Evolutionary conservation across 257 asterid genomes (phyloP), one percentile per base, ranked within the genome.

Genomic region (Forsythia suspensa): DNA sequence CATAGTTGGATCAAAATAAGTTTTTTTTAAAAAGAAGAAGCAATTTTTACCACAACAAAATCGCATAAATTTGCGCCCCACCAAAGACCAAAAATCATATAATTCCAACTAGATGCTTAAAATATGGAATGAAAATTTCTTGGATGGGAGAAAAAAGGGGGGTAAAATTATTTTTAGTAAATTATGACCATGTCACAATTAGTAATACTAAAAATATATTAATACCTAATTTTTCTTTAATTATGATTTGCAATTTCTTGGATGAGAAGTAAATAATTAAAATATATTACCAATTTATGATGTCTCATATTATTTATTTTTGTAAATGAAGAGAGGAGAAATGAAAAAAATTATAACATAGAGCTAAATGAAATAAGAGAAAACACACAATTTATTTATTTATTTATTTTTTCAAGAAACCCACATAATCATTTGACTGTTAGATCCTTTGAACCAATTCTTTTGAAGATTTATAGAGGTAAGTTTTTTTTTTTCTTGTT

Each of bases 381-480:
- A 42, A 70, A 42, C 8, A 34, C 66, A 4, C 15, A 16, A n/a
- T 16, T 42, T 46, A 8, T 16, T n/a, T n/a, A n/a, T n/a, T n/a
- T n/a, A n/a, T 15, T n/a, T 48, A 12, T 37, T 21, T 8, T 11
- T 9, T 42, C 21, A 37, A 21, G n/a, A 76, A 72, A n/a, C 66
- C 41, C 8, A 4, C 11, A 34, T 16, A 15, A 40, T 81, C 68
- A 16, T 34, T 16, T 70, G n/a, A 55, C 39, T 16, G 5, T 71
- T 59, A 11, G 11, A 11, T 63, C 8, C 63, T 70, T 71, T 71
- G 69, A 41, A 40, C 55, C 72, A n/a, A 24, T 67, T 72, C 0
- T 43, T 61, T 72, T 75, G 80, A 82, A 70, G 87, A 84, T 84
- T 73, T 59, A 68, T 52, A 40, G 79, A 80, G 83, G 87, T 86